Percentiles rank a stretch among this genome's conserved stretches.
Evolutionary conservation across 768 basidiomycete species (phyloP).

Genomic region (Coprinopsis cinerea): DNA sequence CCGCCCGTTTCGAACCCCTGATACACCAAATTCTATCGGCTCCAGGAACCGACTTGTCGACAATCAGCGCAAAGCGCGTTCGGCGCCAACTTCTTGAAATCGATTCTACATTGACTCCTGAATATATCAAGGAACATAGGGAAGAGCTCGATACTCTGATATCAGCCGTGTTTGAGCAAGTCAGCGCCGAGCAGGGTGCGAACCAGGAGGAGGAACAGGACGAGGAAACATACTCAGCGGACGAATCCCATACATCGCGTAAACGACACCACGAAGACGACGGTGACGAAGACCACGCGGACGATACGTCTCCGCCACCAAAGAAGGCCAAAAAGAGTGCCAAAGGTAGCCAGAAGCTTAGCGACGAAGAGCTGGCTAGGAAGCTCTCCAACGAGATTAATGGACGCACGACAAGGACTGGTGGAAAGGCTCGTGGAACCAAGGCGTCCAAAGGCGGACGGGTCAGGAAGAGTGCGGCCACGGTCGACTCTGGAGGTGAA

Average conservation of each 20-base stretch:
- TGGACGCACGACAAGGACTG: slow-evolving; percentile 47
- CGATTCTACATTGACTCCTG: slow-evolving; percentile 48
- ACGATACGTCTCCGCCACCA: slow-evolving; percentile 26
- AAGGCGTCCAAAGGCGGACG: slow-evolving; percentile 33
- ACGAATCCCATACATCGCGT: slow-evolving; percentile 25
- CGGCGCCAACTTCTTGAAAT: slow-evolving; percentile 61
- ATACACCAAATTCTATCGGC: slow-evolving; percentile 69
- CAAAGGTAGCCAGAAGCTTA: slow-evolving; percentile 46
- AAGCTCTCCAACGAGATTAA: slow-evolving; percentile 69
- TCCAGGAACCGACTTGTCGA: slow-evolving; percentile 69
- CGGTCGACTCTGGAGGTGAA: slow-evolving; percentile 49
- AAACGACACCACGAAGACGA: slow-evolving; percentile 25
- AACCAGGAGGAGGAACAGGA: slow-evolving; percentile 27
- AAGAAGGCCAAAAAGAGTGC: slow-evolving; percentile 47
- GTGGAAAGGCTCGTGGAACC: slow-evolving; percentile 29
- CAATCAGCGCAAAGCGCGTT: slow-evolving; percentile 86
- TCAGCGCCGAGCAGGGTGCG: slow-evolving; percentile 36
- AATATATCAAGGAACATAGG: slow-evolving; percentile 62
- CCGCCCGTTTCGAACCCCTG: slow-evolving; percentile 48
- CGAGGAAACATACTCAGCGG: slow-evolving; percentile 19
- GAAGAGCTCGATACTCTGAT: slow-evolving; percentile 67
- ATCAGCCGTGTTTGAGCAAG: slow-evolving; percentile 52
- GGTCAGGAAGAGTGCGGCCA: slow-evolving; percentile 46
- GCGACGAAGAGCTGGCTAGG: slow-evolving; percentile 66
- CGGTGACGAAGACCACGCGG: slow-evolving; percentile 30